phyloP scores from a whole-genome alignment of 441 rosid species.

The Pelargonium fulgidum region DNA sequence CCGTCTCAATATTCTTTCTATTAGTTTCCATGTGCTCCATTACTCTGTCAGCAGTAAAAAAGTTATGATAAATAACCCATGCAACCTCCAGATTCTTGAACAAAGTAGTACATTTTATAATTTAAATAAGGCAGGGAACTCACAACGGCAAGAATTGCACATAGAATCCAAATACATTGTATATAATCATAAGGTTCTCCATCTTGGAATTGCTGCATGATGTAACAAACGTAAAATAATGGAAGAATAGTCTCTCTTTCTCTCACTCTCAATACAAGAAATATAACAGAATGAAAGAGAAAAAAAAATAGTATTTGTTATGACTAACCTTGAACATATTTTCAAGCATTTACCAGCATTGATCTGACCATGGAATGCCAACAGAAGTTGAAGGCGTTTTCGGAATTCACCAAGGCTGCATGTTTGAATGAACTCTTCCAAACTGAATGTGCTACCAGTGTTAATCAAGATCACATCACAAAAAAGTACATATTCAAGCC shows the following conservation, averaged over 20 bases:
- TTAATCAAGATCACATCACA: slow-evolving; percentile 15
- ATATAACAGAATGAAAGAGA: not conserved
- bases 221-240: slow-evolving; percentile 10
- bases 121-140: slow-evolving; percentile 26
- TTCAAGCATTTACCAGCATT: slow-evolving; percentile 51
- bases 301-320: not conserved
- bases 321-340: slow-evolving; percentile 56
- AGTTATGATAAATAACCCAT: slow-evolving; percentile 21
- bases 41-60: slow-evolving; percentile 43
- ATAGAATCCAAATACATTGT: slow-evolving; percentile 83
- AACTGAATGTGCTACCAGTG: slow-evolving; percentile 42
- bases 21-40: slow-evolving; percentile 50
- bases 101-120: slow-evolving; percentile 6
- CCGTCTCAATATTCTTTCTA: slow-evolving; percentile 51
- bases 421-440: slow-evolving; percentile 77
- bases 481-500: slow-evolving; percentile 13
- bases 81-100: slow-evolving; percentile 15
- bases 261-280: not conserved
- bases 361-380: slow-evolving; percentile 77
- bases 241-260: not conserved
- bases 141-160: slow-evolving; percentile 81
- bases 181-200: slow-evolving; percentile 55
- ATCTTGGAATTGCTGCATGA: slow-evolving; percentile 52
- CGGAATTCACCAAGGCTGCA: slow-evolving; percentile 86
- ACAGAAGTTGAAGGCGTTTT: slow-evolving; percentile 82